Evolutionary conservation across 768 basidiomycete genomes (phyloP), one percentile per base, ranked within the genome.

Genomic region (Podaxis sp.): DNA sequence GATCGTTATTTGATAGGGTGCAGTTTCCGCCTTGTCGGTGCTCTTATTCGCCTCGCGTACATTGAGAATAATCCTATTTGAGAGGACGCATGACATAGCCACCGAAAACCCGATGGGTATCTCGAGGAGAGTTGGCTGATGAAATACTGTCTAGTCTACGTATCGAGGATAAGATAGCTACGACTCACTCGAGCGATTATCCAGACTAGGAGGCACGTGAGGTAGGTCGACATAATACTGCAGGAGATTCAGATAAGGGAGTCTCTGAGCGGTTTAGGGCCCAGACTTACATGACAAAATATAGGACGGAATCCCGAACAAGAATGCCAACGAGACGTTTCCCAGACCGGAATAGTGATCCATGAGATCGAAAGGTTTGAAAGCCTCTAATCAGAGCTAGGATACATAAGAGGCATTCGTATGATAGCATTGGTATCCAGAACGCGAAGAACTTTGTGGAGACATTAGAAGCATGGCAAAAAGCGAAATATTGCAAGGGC

Each of bases 401-500:
- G 3, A 65, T 67, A 63, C 85, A 86, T 0, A 87, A 75, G 1
- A 86, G 67, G 60, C 71, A 78, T 67, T 88, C 87, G 40, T 82
- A 86, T 2, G 74, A 68, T 15, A 88, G 74, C 66, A 85, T 77
- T 1, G 86, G 86, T 48, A 87, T 79, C 87, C 87, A 88, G 70
- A 85, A 85, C 20, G 78, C 74, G 67, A 78, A 87, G 68, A 86
- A 83, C 44, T 77, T 74, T 7, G 59, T 49, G 4, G 82, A 75
- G 4, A 84, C 66, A 30, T 71, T 68, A 12, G 53, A 44, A 4
- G 82, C 78, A 11, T 75, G 63, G 67, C 86, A 88, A 62, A 83
- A 82, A 7, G 65, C 65, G n/a, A 73, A 67, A 7, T 66, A 66
- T 1, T 69, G 66, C 5, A 62, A 30, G 22, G 54, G 54, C 22